These are phyloP conservation scores for Kokia cookei DNA, from an alignment of 441 rosid genomes.

Conservation along the genomic window DNA sequence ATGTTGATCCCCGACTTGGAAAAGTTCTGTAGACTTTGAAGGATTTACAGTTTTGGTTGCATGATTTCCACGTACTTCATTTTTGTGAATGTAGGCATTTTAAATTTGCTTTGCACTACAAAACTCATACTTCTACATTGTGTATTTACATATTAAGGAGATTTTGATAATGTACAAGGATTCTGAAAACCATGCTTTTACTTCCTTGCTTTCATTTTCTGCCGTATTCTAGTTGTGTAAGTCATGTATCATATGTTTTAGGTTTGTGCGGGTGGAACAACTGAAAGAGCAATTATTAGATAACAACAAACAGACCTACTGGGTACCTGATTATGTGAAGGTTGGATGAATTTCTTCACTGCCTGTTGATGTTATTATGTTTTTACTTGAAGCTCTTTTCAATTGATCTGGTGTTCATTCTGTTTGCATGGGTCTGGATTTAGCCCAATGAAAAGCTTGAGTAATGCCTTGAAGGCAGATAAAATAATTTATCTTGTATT, in stretches of 20 bases:
- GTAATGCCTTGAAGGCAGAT: not conserved
- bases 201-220: not conserved
- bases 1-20: not conserved
- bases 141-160: not conserved
- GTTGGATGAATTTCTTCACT: slow-evolving; percentile 33
- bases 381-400: not conserved
- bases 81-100: not conserved
- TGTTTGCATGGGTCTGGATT: not conserved
- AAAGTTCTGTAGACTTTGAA: not conserved
- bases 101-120: not conserved
- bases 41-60: not conserved
- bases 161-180: not conserved
- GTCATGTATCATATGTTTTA: slow-evolving; percentile 12
- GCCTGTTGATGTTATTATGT: not conserved
- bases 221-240: not conserved
- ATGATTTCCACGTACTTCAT: not conserved
- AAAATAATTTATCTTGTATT: not conserved
- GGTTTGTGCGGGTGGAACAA: slow-evolving; percentile 93
- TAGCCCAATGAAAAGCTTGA: not conserved
- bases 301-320: slow-evolving; percentile 82
- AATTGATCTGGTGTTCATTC: not conserved
- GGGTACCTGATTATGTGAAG: slow-evolving; percentile 99
- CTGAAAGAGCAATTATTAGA: slow-evolving; percentile 80
- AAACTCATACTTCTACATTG: not conserved
- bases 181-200: not conserved